Conservation (phyloP, 2,329 filamentous ascomycete genomes). For the Blumeria hordei region DNA sequence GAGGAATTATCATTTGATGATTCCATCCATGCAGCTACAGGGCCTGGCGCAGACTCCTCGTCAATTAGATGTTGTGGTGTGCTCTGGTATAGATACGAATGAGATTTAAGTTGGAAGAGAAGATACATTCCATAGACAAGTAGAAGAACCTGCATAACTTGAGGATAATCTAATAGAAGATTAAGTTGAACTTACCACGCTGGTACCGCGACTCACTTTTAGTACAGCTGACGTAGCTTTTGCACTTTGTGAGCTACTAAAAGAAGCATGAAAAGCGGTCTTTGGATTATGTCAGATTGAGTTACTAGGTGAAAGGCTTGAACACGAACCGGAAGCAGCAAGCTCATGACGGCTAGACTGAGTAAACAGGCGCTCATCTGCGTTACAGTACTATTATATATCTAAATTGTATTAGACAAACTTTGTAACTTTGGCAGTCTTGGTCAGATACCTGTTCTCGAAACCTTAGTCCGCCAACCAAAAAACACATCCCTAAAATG, state of each 20-base stretch:
- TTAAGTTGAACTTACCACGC: conserved; percentile 33
- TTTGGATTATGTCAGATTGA: conserved; percentile 14
- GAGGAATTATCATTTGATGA: conserved; percentile 30
- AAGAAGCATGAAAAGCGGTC: conserved; percentile 84
- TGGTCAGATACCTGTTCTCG: conserved; percentile 44
- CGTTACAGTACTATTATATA: conserved; percentile 87
- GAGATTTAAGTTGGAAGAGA: conserved; percentile 76
- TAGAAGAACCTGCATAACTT: conserved; percentile 35
- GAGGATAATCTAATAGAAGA: conserved; percentile 1
- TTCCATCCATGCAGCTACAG: conserved; percentile 61
- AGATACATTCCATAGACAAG: conserved; percentile 67
- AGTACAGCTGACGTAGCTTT: conserved; percentile 47
- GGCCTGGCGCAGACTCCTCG: conserved; percentile 68
- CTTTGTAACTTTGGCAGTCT: background rate
- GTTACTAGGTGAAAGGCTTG: background rate
- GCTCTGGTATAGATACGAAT: conserved; percentile 77
- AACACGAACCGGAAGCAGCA: conserved; percentile 46
- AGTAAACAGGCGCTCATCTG: conserved; percentile 90
- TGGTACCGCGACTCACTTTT: conserved; percentile 73
- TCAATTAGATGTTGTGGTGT: conserved; percentile 85
- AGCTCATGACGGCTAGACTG: conserved; percentile 71
- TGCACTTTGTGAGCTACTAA: conserved; percentile 25
- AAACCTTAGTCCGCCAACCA: conserved; percentile 64
- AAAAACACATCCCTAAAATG: conserved; percentile 79
- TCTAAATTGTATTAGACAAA: conserved; percentile 18